Base-by-base conservation (phyloP, 306 rosid species). In the Casuarina cunninghamiana region DNA sequence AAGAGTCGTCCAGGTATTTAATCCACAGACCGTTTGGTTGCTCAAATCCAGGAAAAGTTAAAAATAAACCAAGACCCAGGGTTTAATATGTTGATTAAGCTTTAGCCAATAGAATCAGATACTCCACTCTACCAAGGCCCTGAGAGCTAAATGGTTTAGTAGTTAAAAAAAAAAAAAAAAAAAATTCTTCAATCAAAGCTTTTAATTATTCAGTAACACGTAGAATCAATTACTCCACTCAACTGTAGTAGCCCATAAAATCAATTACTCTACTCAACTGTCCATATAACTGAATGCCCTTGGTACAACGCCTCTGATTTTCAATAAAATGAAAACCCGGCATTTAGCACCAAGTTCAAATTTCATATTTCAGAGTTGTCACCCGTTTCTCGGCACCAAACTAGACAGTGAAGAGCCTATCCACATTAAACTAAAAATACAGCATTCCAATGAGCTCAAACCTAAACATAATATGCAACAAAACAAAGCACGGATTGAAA, bases 401-500 rank as follows among this genome's bases (percentile, higher is more conserved):
- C 3, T 41, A 39, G 21, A 38, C 6, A 11, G 42, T 38, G 10
- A 6, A 37, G 16, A 62, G 13, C 11, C 32, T 1, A 37, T 62
- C 41, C 42, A 13, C 2, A 37, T 62, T 54, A 54, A 7, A 54
- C 19, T 13, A 46, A 70, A 39, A 35, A 60, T 32, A 51, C 10
- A 50, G 54, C 76, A 78, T 39, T n/a, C 44, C 17, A 39, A 60
- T 37, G 44, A 70, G 53, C 53, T 60, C 50, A 63, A 61, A 62
- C 3, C 26, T 12, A 37, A 53, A 45, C 39, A 61, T 43, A 17
- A 21, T 39, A 37, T 53, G 50, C 45, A 44, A 3, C 39, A 46
- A 10, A 39, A 44, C 9, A 67, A 79, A 9, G 1, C 46, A 73
- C 65, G 4, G 43, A 43, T 19, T 43, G 65, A 81, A 81, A 82